These are phyloP conservation scores for Yamadazyma mexicana DNA, from an alignment of 1,139 yeast genomes.

Conservation along the genomic window DNA sequence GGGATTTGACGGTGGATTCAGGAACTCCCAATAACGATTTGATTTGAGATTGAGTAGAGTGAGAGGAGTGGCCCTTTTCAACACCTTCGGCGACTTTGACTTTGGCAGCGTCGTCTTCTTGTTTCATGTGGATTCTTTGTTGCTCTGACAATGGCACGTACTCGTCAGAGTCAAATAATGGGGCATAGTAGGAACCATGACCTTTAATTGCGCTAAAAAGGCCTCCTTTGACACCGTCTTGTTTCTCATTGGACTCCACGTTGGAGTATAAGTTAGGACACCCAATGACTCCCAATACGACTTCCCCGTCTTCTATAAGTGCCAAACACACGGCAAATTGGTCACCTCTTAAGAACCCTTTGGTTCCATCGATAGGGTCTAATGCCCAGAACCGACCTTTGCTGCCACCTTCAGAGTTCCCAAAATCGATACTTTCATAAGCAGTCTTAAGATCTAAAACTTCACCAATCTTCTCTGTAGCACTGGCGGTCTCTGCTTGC, in stretches of 20 bases:
- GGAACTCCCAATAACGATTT: slow-evolving; percentile 57
- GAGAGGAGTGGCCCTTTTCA: slow-evolving; percentile 95
- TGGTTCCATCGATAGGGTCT: slow-evolving; percentile 98
- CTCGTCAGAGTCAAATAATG: slow-evolving; percentile 33
- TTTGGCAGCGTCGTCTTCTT: slow-evolving; percentile 38
- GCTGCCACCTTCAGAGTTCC: slow-evolving; percentile 74
- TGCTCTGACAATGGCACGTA: slow-evolving; percentile 39
- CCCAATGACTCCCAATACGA: slow-evolving; percentile 89
- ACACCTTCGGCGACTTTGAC: slow-evolving; percentile 90
- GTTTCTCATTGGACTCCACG: slow-evolving; percentile 38
- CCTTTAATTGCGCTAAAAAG: slow-evolving; percentile 76
- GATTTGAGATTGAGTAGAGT: slow-evolving; percentile 78
- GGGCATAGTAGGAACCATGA: slow-evolving; percentile 66
- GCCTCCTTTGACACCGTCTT: slow-evolving; percentile 55
- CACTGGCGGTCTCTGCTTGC: slow-evolving; percentile 30
- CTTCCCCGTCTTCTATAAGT: slow-evolving; percentile 79
- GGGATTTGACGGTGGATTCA: slow-evolving; percentile 42
- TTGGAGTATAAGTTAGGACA: slow-evolving; percentile 83
- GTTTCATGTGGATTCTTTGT: slow-evolving; percentile 43
- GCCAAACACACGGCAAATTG: slow-evolving; percentile 97
- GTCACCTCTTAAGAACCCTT: slow-evolving; percentile 92
- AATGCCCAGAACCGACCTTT: slow-evolving; percentile 92
- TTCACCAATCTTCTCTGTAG: slow-evolving; percentile 35
- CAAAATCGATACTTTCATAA: slow-evolving; percentile 70
- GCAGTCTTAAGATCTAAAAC: slow-evolving; percentile 50